Conservation (phyloP, 441 rosid genomes). For the Brassica balearica region DNA sequence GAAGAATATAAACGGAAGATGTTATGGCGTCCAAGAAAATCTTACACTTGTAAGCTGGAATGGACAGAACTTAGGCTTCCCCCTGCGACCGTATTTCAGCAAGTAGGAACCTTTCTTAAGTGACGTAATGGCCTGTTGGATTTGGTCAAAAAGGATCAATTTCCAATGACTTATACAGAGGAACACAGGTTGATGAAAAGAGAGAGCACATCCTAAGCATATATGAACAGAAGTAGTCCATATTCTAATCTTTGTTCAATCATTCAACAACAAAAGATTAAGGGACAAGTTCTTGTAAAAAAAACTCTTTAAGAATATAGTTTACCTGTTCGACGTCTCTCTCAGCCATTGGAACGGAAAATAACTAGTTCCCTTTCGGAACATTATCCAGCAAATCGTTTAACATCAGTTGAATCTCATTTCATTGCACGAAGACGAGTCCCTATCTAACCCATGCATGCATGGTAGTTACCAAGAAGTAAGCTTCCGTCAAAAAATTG, state of each 20-base stretch:
- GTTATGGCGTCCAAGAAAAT: slow-evolving; percentile 1
- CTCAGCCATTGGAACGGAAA: slow-evolving; percentile 64
- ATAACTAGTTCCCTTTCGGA: slow-evolving; percentile 58
- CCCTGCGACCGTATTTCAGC: slow-evolving; percentile 74
- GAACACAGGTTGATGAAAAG: neutral
- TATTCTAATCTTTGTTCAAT: neutral
- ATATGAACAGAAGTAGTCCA: neutral
- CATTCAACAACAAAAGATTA: neutral
- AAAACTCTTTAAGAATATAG: neutral
- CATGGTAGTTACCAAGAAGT: neutral
- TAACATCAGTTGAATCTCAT: slow-evolving; percentile 32
- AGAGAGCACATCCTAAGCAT: neutral
- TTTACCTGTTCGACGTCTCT: slow-evolving; percentile 81
- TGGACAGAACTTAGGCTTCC: slow-evolving; percentile 75
- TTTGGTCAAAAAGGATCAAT: neutral
- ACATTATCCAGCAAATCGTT: slow-evolving; percentile 44
- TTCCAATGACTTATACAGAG: neutral
- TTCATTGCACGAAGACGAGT: neutral
- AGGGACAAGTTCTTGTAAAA: neutral
- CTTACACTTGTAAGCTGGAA: slow-evolving; percentile 69
- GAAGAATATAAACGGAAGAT: neutral
- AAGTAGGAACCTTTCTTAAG: slow-evolving; percentile 71
- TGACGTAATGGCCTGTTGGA: slow-evolving; percentile 59
- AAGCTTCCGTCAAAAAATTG: neutral
- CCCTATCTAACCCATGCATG: slow-evolving; percentile 29